Conservation (phyloP, 129 eudicot species). For the Saussurea involucrata region DNA sequence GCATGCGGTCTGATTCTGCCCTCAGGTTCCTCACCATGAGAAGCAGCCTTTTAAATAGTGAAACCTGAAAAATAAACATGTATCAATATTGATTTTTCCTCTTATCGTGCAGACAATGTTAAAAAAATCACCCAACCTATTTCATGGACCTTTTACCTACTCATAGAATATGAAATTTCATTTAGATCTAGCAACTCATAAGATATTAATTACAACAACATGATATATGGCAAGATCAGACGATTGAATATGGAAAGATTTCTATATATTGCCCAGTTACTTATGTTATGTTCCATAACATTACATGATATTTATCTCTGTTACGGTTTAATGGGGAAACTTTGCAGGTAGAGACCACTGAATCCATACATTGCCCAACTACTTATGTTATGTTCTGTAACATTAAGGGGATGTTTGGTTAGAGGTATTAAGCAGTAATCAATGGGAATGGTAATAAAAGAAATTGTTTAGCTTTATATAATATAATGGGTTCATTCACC, state of each 20-base stretch:
- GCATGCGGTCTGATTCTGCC: slow-evolving; percentile 99
- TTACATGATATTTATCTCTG: not conserved
- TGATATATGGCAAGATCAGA: not conserved
- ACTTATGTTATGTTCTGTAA: no score
- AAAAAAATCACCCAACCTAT: slow-evolving; percentile 1
- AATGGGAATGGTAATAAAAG: no score
- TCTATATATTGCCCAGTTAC: not conserved
- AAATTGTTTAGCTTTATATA: no score
- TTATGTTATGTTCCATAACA: not conserved
- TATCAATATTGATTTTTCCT: slow-evolving; percentile 10
- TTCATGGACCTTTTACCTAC: not conserved
- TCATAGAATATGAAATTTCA: not conserved
- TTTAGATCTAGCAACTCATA: not conserved
- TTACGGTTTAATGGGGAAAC: not conserved
- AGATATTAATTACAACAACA: not conserved
- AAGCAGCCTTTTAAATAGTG: slow-evolving; percentile 85
- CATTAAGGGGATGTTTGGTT: no score
- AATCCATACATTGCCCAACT: not conserved
- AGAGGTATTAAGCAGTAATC: no score
- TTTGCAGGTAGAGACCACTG: not conserved
- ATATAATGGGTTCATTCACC: no score
- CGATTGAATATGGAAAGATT: not conserved
- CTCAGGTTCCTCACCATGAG: slow-evolving; percentile 94
- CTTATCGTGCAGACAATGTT: slow-evolving; percentile 3
- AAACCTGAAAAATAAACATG: slow-evolving; percentile 49